Percentiles rank a stretch among this genome's conserved stretches.
phyloP scores from a whole-genome alignment of 192 early-diverging fungal genomes.

The Paraglomus brasilianum region DNA sequence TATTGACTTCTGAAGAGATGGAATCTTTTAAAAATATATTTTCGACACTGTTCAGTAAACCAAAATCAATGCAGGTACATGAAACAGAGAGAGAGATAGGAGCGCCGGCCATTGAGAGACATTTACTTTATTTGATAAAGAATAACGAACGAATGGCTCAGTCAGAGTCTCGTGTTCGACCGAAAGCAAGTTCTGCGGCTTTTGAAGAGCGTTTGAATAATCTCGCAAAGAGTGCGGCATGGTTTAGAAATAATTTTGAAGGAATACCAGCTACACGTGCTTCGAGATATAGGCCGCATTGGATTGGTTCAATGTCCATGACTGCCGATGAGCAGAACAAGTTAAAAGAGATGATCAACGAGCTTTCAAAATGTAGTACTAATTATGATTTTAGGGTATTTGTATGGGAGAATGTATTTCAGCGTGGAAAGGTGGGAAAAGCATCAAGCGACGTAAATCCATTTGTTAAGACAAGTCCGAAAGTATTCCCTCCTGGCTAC shows the following conservation, averaged over 20 bases:
- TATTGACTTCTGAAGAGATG: not conserved
- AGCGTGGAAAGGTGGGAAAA: not conserved
- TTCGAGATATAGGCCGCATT: not conserved
- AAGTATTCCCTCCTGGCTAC: not conserved
- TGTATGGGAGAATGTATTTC: slow-evolving; percentile 4
- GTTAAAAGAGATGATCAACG: not conserved
- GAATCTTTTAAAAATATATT: slow-evolving; percentile 5
- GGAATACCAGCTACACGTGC: not conserved
- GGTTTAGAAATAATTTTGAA: not conserved
- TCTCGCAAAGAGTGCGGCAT: not conserved
- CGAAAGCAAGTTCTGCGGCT: not conserved
- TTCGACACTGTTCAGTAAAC: slow-evolving; percentile 6
- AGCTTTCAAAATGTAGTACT: not conserved
- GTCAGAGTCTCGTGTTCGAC: no score
- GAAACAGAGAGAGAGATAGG: not conserved
- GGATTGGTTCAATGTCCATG: not conserved
- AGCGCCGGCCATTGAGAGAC: slow-evolving; percentile 7
- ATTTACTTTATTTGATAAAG: slow-evolving; percentile 10
- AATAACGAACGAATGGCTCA: not conserved
- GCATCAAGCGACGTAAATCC: not conserved
- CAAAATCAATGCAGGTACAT: not conserved
- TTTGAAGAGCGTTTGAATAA: not conserved
- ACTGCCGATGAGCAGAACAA: not conserved
- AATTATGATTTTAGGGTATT: not conserved
- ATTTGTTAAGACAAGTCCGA: not conserved